Evolutionary conservation across 2,329 filamentous ascomycete species (phyloP).

Genomic region (Thielaviopsis punctulata): DNA sequence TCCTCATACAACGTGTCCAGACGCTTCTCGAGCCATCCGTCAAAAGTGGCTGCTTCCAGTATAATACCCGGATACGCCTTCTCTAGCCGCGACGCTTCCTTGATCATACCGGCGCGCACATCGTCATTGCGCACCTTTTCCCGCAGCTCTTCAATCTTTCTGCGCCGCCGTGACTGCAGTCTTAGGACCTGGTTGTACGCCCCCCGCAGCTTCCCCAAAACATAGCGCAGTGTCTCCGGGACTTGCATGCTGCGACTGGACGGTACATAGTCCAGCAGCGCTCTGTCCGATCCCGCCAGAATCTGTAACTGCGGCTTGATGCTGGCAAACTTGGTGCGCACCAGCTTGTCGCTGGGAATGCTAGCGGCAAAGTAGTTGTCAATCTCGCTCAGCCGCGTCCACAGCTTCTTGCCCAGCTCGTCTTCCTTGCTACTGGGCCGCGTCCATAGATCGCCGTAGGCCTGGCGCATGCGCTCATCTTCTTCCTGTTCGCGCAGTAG

Average conservation of each 20-base stretch:
- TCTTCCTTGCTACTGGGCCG: conserved; percentile 54
- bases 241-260: conserved; percentile 65
- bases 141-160: conserved; percentile 61
- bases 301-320: conserved; percentile 60
- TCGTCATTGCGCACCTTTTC: conserved; percentile 75
- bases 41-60: conserved; percentile 79
- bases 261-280: conserved; percentile 76
- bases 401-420: conserved; percentile 49
- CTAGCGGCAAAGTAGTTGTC: conserved; percentile 66
- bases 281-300: conserved; percentile 62
- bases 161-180: conserved; percentile 62
- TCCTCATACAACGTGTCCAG: conserved; percentile 60
- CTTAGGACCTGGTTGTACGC: conserved; percentile 72
- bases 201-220: conserved; percentile 59
- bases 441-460: conserved; percentile 72
- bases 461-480: conserved; percentile 56
- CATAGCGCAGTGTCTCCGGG: conserved; percentile 62
- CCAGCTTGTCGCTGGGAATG: conserved; percentile 37
- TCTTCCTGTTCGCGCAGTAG: conserved; percentile 68
- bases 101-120: conserved; percentile 68
- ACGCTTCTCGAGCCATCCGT: conserved; percentile 71
- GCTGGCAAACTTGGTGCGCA: conserved; percentile 61
- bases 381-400: conserved; percentile 59
- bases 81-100: conserved; percentile 71
- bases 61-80: conserved; percentile 69